A percentile compares a stretch with the other conserved stretches of the same genome.
These are phyloP conservation scores for Backusella macrospora DNA, from an alignment of 192 early-diverging fungal species.

Conservation along the genomic window DNA sequence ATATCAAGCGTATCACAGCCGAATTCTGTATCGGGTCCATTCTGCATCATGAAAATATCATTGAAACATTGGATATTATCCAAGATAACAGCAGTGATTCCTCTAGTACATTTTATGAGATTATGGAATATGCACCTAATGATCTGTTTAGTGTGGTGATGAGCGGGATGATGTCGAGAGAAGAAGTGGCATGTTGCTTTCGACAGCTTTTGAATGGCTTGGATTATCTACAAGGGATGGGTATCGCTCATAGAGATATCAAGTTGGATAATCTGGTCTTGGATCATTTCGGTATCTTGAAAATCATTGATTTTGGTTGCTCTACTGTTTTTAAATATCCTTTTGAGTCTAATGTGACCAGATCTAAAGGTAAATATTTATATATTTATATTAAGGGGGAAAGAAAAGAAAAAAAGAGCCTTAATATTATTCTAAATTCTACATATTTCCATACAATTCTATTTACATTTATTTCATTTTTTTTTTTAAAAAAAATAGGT, in stretches of 20 bases:
- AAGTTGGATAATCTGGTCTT: conserved; percentile 90
- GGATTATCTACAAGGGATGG: conserved; percentile 82
- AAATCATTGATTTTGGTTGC: conserved; percentile 96
- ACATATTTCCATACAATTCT: background rate
- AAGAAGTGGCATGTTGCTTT: conserved; percentile 87
- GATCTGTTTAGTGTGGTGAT: conserved; percentile 86
- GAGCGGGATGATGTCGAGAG: conserved; percentile 67
- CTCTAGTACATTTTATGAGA: conserved; percentile 59
- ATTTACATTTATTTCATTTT: background rate
- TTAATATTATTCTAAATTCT: background rate
- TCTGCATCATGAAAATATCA: conserved; percentile 75
- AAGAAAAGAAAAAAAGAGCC: too few species aligned
- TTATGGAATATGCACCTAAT: conserved; percentile 90
- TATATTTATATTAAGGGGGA: conserved; percentile 23
- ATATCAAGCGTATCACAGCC: conserved; percentile 78
- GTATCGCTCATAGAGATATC: conserved; percentile 92
- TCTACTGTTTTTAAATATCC: conserved; percentile 85
- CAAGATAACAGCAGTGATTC: conserved; percentile 53
- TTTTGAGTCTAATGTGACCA: conserved; percentile 60
- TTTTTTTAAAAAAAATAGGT: conserved; percentile 49
- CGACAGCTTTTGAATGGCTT: conserved; percentile 83
- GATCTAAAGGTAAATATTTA: conserved; percentile 44
- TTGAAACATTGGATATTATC: conserved; percentile 77
- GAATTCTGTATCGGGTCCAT: conserved; percentile 86
- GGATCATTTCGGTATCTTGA: conserved; percentile 72